Conservation (phyloP, 31 red algal genomes). For the Asparagopsis taxiformis region DNA sequence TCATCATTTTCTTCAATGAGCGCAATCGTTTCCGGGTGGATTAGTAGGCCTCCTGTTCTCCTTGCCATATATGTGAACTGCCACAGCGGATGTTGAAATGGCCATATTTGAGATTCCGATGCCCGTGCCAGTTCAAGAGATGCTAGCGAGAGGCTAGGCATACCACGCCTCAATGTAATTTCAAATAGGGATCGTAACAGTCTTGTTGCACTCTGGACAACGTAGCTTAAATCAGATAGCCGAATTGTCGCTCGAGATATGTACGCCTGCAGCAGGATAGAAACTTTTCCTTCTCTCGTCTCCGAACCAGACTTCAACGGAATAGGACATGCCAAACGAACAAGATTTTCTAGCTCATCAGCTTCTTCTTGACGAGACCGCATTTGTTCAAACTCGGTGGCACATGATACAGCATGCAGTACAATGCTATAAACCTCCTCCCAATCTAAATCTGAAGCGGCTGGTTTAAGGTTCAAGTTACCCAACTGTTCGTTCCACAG, state of each 20-base stretch:
- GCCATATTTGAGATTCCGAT: slow-evolving; percentile 86
- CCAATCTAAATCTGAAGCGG: slow-evolving; percentile 52
- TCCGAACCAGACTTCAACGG: slow-evolving; percentile 57
- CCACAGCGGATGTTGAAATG: slow-evolving; percentile 89
- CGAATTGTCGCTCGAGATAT: slow-evolving; percentile 83
- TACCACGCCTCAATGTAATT: slow-evolving; percentile 70
- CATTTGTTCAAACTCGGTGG: slow-evolving; percentile 87
- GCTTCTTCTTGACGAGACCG: slow-evolving; percentile 74
- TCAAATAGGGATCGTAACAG: slow-evolving; percentile 93
- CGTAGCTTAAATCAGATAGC: slow-evolving; percentile 86
- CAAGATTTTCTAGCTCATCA: slow-evolving; percentile 68
- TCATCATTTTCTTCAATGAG: slow-evolving; percentile 42
- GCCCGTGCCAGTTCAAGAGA: slow-evolving; percentile 84
- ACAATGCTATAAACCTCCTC: slow-evolving; percentile 55
- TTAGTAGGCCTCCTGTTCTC: slow-evolving; percentile 24
- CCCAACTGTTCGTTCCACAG: slow-evolving; percentile 80
- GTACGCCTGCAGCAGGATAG: slow-evolving; percentile 90
- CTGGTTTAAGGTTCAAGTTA: slow-evolving; percentile 17
- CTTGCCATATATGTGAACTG: slow-evolving; percentile 64
- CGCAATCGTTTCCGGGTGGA: slow-evolving; percentile 68
- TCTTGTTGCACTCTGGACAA: slow-evolving; percentile 86
- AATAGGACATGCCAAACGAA: slow-evolving; percentile 51
- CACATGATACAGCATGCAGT: slow-evolving; percentile 69
- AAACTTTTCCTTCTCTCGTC: slow-evolving; percentile 85
- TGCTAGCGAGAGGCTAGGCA: slow-evolving; percentile 59